Conservation (phyloP, 495 filamentous ascomycete species). For the Extremus antarcticus region DNA sequence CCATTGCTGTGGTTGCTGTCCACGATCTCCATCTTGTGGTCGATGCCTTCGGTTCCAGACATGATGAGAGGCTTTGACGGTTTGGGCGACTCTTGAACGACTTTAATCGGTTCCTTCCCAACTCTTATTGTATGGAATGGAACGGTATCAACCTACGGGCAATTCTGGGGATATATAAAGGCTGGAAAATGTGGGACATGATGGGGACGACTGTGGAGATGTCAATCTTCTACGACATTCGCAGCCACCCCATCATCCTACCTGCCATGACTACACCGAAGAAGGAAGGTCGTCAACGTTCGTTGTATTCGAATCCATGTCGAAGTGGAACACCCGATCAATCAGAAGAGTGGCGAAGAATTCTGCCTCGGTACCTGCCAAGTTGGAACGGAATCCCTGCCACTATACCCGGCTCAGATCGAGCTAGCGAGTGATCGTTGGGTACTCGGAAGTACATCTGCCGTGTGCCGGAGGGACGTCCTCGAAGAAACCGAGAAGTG, state of each 20-base stretch:
- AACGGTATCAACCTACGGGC: too few relatives aligned
- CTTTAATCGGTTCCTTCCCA: neutral
- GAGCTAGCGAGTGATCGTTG: neutral
- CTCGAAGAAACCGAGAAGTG: neutral
- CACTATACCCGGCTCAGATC: neutral
- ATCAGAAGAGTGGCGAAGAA: neutral
- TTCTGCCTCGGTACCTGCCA: neutral
- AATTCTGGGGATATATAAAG: too few relatives aligned
- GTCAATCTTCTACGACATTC: neutral
- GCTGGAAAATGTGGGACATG: neutral
- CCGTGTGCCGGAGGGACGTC: too few relatives aligned
- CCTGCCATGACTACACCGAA: neutral
- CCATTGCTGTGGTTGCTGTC: conserved; percentile 1
- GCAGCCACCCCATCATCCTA: neutral
- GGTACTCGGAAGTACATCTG: neutral
- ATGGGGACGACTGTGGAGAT: neutral
- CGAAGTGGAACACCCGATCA: neutral
- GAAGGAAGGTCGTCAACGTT: neutral
- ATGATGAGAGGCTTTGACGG: neutral
- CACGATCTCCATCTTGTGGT: neutral
- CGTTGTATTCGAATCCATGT: too few relatives aligned
- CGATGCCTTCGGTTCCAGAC: neutral
- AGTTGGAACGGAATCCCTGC: neutral
- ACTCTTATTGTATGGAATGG: too few relatives aligned
- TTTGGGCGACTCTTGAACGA: neutral